phyloP scores from a whole-genome alignment of 164 flowering plant species.

The Magnolia officinalis region DNA sequence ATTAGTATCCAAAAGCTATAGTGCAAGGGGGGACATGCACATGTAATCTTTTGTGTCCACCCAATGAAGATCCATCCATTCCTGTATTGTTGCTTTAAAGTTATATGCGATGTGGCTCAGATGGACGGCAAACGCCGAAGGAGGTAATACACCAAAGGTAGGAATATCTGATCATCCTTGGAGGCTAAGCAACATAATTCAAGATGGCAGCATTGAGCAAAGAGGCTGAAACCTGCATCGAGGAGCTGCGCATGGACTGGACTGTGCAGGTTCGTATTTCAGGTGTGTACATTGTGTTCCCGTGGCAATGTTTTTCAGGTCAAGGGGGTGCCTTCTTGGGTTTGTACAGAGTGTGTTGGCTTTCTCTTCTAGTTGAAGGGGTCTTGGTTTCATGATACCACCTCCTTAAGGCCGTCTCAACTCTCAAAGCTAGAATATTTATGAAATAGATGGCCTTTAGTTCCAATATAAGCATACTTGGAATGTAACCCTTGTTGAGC shows the following conservation, averaged over 20 bases:
- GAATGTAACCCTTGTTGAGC: neutral
- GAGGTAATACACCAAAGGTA: conserved; percentile 4
- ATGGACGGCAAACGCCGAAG: conserved; percentile 11
- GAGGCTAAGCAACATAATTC: neutral
- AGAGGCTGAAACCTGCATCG: neutral
- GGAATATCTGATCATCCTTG: neutral
- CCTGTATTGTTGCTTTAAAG: neutral
- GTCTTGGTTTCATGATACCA: neutral
- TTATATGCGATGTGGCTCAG: neutral
- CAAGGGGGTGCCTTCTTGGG: conserved; percentile 1
- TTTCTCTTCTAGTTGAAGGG: neutral
- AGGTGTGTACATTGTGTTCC: conserved; percentile 2
- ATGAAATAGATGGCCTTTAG: neutral
- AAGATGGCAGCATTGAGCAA: neutral
- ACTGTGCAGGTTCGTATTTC: neutral
- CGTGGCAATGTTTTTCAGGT: conserved; percentile 3
- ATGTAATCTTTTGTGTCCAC: no score
- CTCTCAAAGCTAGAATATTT: neutral
- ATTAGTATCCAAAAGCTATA: no score
- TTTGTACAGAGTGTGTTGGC: conserved; percentile 1
- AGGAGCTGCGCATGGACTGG: neutral
- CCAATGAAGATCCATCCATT: no score
- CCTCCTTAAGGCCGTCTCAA: neutral
- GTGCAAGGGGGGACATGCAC: no score
- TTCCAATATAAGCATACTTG: neutral